phyloP scores from a whole-genome alignment of 1,139 yeast species.

The Yamadazyma epiphylla region DNA sequence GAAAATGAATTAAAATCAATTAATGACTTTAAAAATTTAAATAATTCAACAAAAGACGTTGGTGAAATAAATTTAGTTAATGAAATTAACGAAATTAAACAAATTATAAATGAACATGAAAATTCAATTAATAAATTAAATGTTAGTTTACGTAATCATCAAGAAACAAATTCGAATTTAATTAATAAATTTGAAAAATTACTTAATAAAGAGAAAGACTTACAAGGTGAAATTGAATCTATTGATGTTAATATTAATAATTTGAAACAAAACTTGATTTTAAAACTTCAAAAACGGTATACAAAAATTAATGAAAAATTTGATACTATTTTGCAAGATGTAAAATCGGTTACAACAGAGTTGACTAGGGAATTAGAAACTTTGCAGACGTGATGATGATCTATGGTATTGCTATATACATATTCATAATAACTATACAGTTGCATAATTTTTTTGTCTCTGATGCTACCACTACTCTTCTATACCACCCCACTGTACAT shows the following conservation, averaged over 20 bases:
- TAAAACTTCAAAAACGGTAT: constrained; percentile 26
- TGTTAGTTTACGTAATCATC: constrained; percentile 19
- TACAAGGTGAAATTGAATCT: constrained; percentile 25
- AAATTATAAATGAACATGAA: constrained; percentile 23
- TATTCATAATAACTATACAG: too few relatives aligned
- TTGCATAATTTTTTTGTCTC: too few relatives aligned
- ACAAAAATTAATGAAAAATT: constrained; percentile 34
- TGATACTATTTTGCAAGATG: constrained; percentile 34
- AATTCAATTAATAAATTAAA: constrained; percentile 20
- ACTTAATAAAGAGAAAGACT: constrained; percentile 19
- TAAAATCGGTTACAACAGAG: constrained; percentile 18
- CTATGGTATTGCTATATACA: background rate
- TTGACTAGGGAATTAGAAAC: constrained; percentile 1
- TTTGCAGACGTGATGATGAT: constrained; percentile 2
- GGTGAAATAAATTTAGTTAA: constrained; percentile 18
- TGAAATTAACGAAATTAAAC: constrained; percentile 23
- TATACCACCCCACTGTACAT: too few relatives aligned
- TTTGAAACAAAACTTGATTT: constrained; percentile 20
- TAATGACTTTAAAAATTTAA: constrained; percentile 12
- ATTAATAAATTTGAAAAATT: constrained; percentile 26
- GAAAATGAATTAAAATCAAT: constrained; percentile 15
- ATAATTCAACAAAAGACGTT: constrained; percentile 15
- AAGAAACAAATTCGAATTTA: constrained; percentile 19
- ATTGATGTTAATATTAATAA: constrained; percentile 14
- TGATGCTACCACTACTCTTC: too few relatives aligned